phyloP scores from a whole-genome alignment of 2,329 filamentous ascomycete species.

The Chaetomiaceae sp. region DNA sequence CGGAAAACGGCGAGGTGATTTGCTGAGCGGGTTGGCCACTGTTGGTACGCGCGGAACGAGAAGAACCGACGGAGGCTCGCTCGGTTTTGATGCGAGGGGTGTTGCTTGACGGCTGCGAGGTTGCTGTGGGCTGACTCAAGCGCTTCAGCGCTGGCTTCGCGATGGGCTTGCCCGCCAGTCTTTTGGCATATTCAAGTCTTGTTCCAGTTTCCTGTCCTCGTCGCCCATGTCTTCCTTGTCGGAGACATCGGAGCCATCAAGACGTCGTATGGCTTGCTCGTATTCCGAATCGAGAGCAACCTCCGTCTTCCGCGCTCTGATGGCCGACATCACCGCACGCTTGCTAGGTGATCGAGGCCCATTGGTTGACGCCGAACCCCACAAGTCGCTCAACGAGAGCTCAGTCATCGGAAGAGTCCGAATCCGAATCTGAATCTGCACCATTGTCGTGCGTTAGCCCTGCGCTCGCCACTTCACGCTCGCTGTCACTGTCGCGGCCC shows the following conservation, averaged over 20 bases:
- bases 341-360: conserved; percentile 22
- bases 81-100: conserved; percentile 10
- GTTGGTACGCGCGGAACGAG: neutral
- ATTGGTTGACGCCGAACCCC: conserved; percentile 32
- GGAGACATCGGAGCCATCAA: conserved; percentile 31
- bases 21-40: neutral
- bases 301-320: conserved; percentile 25
- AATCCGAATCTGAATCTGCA: neutral
- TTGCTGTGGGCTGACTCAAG: neutral
- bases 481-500: neutral
- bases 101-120: neutral
- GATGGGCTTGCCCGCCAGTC: conserved; percentile 18
- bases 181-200: too few relatives aligned
- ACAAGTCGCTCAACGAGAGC: conserved; percentile 36
- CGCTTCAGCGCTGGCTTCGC: conserved; percentile 17
- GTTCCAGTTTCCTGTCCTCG: too few relatives aligned
- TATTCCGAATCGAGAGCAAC: conserved; percentile 33
- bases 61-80: neutral
- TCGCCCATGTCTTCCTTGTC: conserved; percentile 26
- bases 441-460: neutral
- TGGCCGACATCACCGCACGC: conserved; percentile 24
- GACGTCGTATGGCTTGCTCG: conserved; percentile 38
- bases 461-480: neutral
- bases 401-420: conserved; percentile 19
- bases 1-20: conserved; percentile 20